These are phyloP conservation scores for Globisporangium parvum DNA, from an alignment of 352 stramenopile species.

Conservation along the genomic window DNA sequence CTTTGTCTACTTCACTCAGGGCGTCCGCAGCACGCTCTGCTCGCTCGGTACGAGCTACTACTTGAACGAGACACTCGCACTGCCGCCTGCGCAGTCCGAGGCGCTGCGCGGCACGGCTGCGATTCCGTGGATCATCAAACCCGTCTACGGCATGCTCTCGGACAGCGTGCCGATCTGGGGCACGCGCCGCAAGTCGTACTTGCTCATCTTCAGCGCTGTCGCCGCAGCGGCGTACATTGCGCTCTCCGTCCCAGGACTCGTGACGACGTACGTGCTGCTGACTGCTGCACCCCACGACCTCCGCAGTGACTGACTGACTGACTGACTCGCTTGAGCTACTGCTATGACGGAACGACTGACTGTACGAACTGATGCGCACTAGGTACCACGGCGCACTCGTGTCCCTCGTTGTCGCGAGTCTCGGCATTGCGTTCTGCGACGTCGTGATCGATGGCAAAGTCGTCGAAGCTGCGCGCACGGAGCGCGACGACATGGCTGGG, in stretches of 20 bases:
- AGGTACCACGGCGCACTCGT: conserved; percentile 47
- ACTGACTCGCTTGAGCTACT: not conserved
- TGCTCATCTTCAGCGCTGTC: conserved; percentile 65
- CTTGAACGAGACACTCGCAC: conserved; percentile 66
- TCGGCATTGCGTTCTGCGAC: conserved; percentile 76
- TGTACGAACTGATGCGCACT: not conserved
- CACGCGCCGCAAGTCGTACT: conserved; percentile 70
- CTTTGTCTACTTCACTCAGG: conserved; percentile 82
- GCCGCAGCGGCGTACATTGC: conserved; percentile 51
- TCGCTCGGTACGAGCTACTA: conserved; percentile 77
- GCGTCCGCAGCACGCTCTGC: conserved; percentile 67
- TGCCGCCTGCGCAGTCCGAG: conserved; percentile 60
- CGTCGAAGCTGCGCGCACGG: conserved; percentile 59
- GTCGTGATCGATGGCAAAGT: conserved; percentile 80
- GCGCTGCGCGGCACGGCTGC: conserved; percentile 54
- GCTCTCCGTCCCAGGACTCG: conserved; percentile 49
- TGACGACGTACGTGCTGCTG: conserved; percentile 32
- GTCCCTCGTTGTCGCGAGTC: conserved; percentile 64
- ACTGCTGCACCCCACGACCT: too few species aligned
- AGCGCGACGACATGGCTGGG: conserved; percentile 65
- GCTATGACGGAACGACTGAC: too few species aligned
- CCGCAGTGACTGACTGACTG: too few species aligned
- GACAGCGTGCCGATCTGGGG: conserved; percentile 72
- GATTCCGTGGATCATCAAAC: conserved; percentile 82
- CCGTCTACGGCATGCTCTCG: conserved; percentile 71